Evolutionary conservation across 495 filamentous ascomycete genomes (phyloP).

Genomic region (Tetracladium setigerum): DNA sequence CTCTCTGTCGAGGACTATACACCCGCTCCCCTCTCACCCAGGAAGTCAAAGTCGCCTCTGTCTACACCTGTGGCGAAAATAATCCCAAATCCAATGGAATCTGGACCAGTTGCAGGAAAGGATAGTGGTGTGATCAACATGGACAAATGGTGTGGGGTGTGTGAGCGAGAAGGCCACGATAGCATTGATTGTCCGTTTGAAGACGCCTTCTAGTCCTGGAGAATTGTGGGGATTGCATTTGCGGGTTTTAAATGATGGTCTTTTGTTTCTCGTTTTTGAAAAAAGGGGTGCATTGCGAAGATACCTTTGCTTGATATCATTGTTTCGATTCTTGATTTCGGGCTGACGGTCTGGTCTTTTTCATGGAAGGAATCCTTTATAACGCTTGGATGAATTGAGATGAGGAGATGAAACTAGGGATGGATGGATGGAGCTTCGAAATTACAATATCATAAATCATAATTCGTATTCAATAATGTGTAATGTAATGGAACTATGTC

Average conservation of each 20-base stretch:
- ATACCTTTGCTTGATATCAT: too few relatives aligned
- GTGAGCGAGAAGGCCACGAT: conserved; percentile 92
- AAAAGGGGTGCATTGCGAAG: too few relatives aligned
- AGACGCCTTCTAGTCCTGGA: conserved; percentile 50
- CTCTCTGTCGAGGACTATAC: conserved; percentile 29
- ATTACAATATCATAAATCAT: too few relatives aligned
- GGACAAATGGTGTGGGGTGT: conserved; percentile 93
- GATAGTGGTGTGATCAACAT: conserved; percentile 70
- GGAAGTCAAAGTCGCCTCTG: conserved; percentile 28
- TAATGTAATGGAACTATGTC: too few relatives aligned
- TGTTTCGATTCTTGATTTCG: too few relatives aligned
- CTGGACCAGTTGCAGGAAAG: conserved; percentile 75
- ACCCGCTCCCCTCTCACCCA: conserved; percentile 44
- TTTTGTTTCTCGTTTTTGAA: too few relatives aligned
- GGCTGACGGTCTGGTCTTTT: too few relatives aligned
- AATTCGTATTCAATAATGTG: too few relatives aligned
- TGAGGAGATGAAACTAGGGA: too few relatives aligned
- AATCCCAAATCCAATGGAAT: conserved; percentile 55
- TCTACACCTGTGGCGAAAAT: conserved; percentile 22
- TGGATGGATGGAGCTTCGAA: too few relatives aligned
- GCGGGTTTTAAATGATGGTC: neutral
- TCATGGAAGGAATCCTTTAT: too few relatives aligned
- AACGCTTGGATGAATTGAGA: too few relatives aligned
- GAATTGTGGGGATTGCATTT: neutral
- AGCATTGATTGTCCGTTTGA: conserved; percentile 94